Evolutionary conservation across 768 basidiomycete species (phyloP).

Genomic region (Asterophora parasitica): DNA sequence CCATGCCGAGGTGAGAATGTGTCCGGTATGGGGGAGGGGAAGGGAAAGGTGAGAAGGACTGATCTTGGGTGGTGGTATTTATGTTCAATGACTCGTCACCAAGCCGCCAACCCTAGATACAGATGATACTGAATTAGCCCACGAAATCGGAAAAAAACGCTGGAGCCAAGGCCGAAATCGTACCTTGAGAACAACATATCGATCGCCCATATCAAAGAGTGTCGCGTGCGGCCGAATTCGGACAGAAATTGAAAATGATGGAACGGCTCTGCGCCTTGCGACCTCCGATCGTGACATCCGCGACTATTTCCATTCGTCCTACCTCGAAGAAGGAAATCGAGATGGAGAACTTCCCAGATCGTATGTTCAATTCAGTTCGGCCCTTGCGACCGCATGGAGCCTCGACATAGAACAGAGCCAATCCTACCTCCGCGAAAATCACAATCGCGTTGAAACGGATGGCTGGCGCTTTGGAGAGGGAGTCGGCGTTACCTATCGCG

Average conservation of each 20-base stretch:
- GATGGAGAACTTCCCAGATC: not conserved
- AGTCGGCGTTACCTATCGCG: too few relatives aligned
- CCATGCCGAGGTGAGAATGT: conserved; percentile 16
- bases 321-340: not conserved
- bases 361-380: not conserved
- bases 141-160: not conserved
- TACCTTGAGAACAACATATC: conserved; percentile 4
- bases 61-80: conserved; percentile 4
- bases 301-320: not conserved
- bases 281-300: conserved; percentile 6
- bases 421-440: not conserved
- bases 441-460: not conserved
- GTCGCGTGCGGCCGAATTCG: not conserved
- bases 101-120: conserved; percentile 7
- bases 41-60: not conserved
- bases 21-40: conserved; percentile 7
- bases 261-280: conserved; percentile 1
- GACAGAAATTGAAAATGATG: conserved; percentile 11
- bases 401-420: not conserved
- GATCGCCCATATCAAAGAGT: conserved; percentile 2
- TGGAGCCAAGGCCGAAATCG: conserved; percentile 1
- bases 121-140: not conserved
- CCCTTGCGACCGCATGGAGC: conserved; percentile 2
- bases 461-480: too few relatives aligned
- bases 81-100: conserved; percentile 3